Conservation (phyloP, 1,139 yeast species). For the Debaryomycetaceae sp. region DNA sequence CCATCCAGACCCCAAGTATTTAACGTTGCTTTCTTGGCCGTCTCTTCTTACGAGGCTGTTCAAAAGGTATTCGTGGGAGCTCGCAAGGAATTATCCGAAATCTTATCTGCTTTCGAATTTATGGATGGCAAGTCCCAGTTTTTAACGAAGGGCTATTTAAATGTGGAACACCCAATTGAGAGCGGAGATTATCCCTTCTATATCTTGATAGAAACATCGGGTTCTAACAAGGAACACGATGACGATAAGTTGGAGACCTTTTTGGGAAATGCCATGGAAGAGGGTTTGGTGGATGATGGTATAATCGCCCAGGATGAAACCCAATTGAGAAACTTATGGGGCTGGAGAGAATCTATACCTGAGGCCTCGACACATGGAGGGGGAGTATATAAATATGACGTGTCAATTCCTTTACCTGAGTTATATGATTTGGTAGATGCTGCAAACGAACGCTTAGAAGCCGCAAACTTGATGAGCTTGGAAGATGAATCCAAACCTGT, state of each 20-base stretch:
- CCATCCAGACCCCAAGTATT: slow-evolving; percentile 88
- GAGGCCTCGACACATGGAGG: slow-evolving; percentile 85
- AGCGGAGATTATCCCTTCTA: slow-evolving; percentile 77
- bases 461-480: slow-evolving; percentile 58
- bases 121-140: slow-evolving; percentile 81
- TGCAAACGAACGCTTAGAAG: slow-evolving; percentile 53
- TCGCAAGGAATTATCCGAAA: slow-evolving; percentile 74
- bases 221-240: slow-evolving; percentile 85
- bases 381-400: slow-evolving; percentile 96
- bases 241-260: slow-evolving; percentile 75
- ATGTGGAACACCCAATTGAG: slow-evolving; percentile 72
- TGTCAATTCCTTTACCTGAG: slow-evolving; percentile 77
- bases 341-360: slow-evolving; percentile 91
- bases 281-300: slow-evolving; percentile 82
- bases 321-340: slow-evolving; percentile 80
- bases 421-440: slow-evolving; percentile 81
- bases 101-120: slow-evolving; percentile 89
- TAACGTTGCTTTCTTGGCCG: slow-evolving; percentile 86
- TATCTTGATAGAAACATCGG: slow-evolving; percentile 88
- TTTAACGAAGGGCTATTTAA: slow-evolving; percentile 55
- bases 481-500: slow-evolving; percentile 71
- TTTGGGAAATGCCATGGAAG: slow-evolving; percentile 80
- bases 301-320: slow-evolving; percentile 94
- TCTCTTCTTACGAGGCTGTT: slow-evolving; percentile 76
- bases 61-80: slow-evolving; percentile 80